phyloP scores from a whole-genome alignment of 257 asterid species.

The Lithospermum erythrorhizon region DNA sequence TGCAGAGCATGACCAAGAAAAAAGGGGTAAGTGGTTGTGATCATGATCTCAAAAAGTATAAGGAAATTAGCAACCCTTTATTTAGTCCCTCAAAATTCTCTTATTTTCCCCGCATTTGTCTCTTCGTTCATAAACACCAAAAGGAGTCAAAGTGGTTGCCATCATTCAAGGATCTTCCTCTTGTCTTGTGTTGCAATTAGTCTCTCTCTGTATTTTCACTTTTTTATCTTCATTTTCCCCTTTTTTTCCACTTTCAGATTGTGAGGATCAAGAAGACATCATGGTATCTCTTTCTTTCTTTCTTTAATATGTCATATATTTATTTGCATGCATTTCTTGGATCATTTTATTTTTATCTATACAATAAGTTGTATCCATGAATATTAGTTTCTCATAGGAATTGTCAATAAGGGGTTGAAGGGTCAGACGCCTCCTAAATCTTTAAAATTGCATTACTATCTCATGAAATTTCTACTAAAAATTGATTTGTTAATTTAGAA shows the following conservation, averaged over 20 bases:
- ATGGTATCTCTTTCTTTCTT: slow-evolving; percentile 26
- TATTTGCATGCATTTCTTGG: not conserved
- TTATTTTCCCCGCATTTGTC: slow-evolving; percentile 31
- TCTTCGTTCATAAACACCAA: slow-evolving; percentile 18
- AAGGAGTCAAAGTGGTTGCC: slow-evolving; percentile 11
- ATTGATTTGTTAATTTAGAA: too few relatives aligned
- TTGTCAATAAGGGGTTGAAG: too few relatives aligned
- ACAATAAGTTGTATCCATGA: not conserved
- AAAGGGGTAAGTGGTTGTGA: slow-evolving; percentile 21
- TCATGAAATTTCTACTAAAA: too few relatives aligned
- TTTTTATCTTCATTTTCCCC: slow-evolving; percentile 5
- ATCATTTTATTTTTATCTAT: not conserved
- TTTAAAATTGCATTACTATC: too few relatives aligned
- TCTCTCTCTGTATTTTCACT: slow-evolving; percentile 6
- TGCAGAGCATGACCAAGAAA: slow-evolving; percentile 7
- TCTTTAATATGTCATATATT: slow-evolving; percentile 1
- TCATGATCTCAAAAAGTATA: slow-evolving; percentile 17
- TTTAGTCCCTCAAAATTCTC: slow-evolving; percentile 17
- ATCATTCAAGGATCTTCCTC: slow-evolving; percentile 30
- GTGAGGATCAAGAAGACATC: slow-evolving; percentile 16
- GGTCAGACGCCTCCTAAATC: too few relatives aligned
- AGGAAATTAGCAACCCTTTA: slow-evolving; percentile 30
- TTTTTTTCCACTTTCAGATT: not conserved
- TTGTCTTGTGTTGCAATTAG: slow-evolving; percentile 8
- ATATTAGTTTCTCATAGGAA: not conserved